These are phyloP conservation scores for Helichrysum umbraculigerum DNA, from an alignment of 129 eudicot species.

Conservation along the genomic window DNA sequence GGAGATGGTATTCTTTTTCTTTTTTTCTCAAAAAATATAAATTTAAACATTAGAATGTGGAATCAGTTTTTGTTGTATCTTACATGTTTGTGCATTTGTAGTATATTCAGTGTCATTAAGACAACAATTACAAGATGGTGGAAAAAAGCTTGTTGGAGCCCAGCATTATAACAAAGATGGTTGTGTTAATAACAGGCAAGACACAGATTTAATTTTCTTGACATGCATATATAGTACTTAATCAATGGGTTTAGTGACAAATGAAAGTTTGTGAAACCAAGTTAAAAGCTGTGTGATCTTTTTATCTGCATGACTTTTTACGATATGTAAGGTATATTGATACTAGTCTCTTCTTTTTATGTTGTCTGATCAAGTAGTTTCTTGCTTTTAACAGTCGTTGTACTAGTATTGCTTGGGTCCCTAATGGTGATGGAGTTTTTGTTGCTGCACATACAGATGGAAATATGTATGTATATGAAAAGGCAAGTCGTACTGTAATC, in stretches of 20 bases:
- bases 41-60: not conserved
- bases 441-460: slow-evolving; percentile 93
- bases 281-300: slow-evolving; percentile 14
- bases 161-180: slow-evolving; percentile 99
- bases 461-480: slow-evolving; percentile 87
- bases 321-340: not conserved
- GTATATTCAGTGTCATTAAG: slow-evolving; percentile 92
- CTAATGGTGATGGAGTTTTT: slow-evolving; percentile 83
- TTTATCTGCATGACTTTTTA: not conserved
- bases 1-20: slow-evolving; percentile 74
- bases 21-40: not conserved
- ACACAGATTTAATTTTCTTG: slow-evolving; percentile 25
- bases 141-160: slow-evolving; percentile 92
- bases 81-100: slow-evolving; percentile 42
- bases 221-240: slow-evolving; percentile 7
- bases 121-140: slow-evolving; percentile 90
- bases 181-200: slow-evolving; percentile 82
- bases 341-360: slow-evolving; percentile 4
- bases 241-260: not conserved
- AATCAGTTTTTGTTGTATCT: not conserved
- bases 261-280: not conserved
- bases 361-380: slow-evolving; percentile 30
- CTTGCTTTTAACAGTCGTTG: slow-evolving; percentile 69
- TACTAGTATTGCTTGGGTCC: slow-evolving; percentile 89
- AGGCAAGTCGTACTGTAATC: slow-evolving; percentile 55